Conservation (phyloP, 148 eudicot genomes). For the Camellia granthamiana region DNA sequence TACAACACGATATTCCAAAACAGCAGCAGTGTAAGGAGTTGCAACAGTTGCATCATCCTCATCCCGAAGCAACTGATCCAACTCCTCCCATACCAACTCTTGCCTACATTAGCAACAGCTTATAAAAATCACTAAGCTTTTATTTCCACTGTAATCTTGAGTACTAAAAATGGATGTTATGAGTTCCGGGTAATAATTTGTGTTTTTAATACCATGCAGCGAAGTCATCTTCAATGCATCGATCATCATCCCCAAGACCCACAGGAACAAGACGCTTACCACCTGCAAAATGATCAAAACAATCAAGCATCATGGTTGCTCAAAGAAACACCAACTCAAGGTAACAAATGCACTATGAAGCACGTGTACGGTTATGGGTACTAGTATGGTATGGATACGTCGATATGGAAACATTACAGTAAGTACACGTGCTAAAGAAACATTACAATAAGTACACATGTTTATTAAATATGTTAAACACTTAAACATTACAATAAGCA, state of each 20-base stretch:
- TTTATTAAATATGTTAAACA: too few relatives aligned
- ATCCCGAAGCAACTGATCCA: slow-evolving; percentile 69
- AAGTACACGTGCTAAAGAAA: too few relatives aligned
- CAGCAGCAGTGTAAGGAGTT: slow-evolving; percentile 90
- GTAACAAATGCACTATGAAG: not conserved
- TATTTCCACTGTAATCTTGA: too few relatives aligned
- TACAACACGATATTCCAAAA: slow-evolving; percentile 76
- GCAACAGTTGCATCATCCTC: slow-evolving; percentile 64
- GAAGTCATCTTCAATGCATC: slow-evolving; percentile 97
- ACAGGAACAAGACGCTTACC: slow-evolving; percentile 77
- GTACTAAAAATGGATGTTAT: not conserved
- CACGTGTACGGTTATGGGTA: too few relatives aligned
- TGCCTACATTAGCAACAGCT: slow-evolving; percentile 46
- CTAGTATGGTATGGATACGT: too few relatives aligned
- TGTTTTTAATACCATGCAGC: slow-evolving; percentile 66
- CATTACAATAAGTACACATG: too few relatives aligned
- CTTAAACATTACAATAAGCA: too few relatives aligned
- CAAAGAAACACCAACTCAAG: not conserved
- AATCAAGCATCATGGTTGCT: not conserved
- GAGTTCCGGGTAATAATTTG: not conserved
- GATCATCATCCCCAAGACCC: slow-evolving; percentile 96
- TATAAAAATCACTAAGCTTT: not conserved
- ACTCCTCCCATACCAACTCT: slow-evolving; percentile 85
- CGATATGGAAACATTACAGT: too few relatives aligned
- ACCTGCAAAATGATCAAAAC: slow-evolving; percentile 42